A percentile compares a stretch with the other conserved stretches of the same genome.
These are phyloP conservation scores for Phyllosticta capitalensis DNA, from an alignment of 2,329 filamentous ascomycete species.

Conservation along the genomic window DNA sequence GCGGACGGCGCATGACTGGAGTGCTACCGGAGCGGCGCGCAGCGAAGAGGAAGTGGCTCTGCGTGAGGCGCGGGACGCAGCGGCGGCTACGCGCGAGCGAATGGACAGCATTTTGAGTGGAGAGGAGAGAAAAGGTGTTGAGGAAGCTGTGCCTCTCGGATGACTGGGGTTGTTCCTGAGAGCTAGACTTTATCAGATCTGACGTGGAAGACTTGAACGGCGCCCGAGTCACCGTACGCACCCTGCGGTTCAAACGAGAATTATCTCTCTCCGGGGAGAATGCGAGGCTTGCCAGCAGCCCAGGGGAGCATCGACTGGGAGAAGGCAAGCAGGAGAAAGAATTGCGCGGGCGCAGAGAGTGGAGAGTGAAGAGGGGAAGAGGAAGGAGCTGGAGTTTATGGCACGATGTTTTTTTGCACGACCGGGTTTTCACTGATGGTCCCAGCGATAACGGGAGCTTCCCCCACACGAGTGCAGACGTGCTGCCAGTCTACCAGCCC, in stretches of 20 bases:
- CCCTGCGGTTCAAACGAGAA: neutral
- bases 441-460: constrained; percentile 1
- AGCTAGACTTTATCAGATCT: constrained; percentile 12
- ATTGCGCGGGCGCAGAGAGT: neutral
- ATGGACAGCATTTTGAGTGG: constrained; percentile 12
- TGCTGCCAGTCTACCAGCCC: neutral
- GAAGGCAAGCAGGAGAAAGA: neutral
- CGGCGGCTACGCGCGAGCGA: constrained; percentile 8
- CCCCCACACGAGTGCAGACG: neutral
- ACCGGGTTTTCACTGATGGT: neutral
- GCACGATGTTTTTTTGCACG: neutral
- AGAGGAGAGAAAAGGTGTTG: neutral
- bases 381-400: neutral
- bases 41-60: constrained; percentile 8
- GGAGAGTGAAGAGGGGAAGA: neutral
- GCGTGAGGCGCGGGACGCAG: constrained; percentile 12
- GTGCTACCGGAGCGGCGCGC: constrained; percentile 2
- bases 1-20: constrained; percentile 5
- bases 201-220: neutral
- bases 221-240: constrained; percentile 4
- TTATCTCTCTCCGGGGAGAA: neutral
- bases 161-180: constrained; percentile 3
- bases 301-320: constrained; percentile 7
- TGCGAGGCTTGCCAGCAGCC: constrained; percentile 4
- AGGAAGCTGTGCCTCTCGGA: constrained; percentile 1